Conservation (phyloP, 176 grass and related monocot genomes). For the Otatea glauca region DNA sequence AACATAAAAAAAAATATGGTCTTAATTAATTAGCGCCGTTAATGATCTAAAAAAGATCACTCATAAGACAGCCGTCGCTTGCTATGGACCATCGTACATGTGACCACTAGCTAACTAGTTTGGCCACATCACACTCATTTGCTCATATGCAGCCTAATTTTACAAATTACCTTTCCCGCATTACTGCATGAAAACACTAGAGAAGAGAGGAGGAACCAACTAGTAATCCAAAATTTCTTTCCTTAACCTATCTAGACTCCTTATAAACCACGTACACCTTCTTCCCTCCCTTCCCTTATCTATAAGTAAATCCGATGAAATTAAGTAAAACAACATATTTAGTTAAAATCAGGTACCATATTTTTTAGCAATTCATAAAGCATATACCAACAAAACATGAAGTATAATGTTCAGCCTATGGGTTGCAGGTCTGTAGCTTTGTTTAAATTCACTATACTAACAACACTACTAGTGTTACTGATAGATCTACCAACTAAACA, state of each 20-base stretch:
- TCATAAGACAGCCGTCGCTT: neutral
- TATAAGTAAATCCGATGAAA: neutral
- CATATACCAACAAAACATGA: neutral
- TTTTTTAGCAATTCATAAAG: neutral
- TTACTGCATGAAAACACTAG: neutral
- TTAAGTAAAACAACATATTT: neutral
- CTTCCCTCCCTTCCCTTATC: neutral
- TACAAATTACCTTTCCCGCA: neutral
- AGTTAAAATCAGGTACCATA: neutral
- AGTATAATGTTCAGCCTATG: neutral
- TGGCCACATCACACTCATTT: too few relatives aligned
- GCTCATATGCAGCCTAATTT: neutral
- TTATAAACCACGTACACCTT: neutral
- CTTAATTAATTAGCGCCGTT: neutral
- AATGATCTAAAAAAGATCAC: conserved; percentile 2
- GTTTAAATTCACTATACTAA: neutral
- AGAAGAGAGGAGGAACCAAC: conserved; percentile 11
- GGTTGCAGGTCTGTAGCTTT: neutral
- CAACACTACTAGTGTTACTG: neutral
- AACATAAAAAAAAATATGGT: conserved; percentile 12
- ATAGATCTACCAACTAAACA: conserved; percentile 2
- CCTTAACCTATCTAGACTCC: too few relatives aligned
- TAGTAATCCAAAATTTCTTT: too few relatives aligned
- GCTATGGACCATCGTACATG: too few relatives aligned
- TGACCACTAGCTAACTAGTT: too few relatives aligned